phyloP scores from a whole-genome alignment of 2,329 filamentous ascomycete species.

The Cladosporium sp. region DNA sequence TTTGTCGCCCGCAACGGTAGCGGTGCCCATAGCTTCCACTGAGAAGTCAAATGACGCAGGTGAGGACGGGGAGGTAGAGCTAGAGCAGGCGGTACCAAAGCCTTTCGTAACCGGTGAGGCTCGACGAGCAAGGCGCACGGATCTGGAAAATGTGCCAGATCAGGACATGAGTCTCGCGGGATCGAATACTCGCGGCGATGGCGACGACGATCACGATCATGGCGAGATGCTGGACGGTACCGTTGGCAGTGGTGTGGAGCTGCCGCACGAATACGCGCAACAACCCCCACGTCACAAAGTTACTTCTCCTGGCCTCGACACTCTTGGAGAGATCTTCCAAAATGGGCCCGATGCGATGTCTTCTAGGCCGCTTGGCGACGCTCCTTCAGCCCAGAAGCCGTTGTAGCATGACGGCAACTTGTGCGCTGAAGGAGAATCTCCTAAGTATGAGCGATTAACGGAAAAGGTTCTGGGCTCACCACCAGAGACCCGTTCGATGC shows the following conservation, averaged over 20 bases:
- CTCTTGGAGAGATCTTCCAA: neutral
- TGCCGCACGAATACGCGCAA: neutral
- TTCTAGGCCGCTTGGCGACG: neutral
- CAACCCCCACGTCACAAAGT: neutral
- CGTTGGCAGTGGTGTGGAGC: neutral
- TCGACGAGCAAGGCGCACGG: too few relatives aligned
- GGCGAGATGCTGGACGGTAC: conserved; percentile 17
- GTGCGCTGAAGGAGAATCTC: neutral
- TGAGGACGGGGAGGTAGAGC: neutral
- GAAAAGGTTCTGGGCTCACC: neutral
- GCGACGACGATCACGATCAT: conserved; percentile 1
- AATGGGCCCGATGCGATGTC: neutral
- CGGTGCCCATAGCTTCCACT: neutral
- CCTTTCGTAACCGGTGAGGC: neutral
- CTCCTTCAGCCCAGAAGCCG: neutral
- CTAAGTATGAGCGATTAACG: neutral
- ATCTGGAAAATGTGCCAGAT: neutral
- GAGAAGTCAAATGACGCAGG: neutral
- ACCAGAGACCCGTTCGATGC: too few relatives aligned
- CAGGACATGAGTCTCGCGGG: neutral
- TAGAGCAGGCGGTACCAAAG: neutral
- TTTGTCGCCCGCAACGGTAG: neutral
- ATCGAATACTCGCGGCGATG: neutral
- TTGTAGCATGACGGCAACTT: neutral
- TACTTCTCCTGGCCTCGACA: neutral